These are phyloP conservation scores for Bauhinia variegata DNA, from an alignment of 306 rosid species.

Conservation along the genomic window DNA sequence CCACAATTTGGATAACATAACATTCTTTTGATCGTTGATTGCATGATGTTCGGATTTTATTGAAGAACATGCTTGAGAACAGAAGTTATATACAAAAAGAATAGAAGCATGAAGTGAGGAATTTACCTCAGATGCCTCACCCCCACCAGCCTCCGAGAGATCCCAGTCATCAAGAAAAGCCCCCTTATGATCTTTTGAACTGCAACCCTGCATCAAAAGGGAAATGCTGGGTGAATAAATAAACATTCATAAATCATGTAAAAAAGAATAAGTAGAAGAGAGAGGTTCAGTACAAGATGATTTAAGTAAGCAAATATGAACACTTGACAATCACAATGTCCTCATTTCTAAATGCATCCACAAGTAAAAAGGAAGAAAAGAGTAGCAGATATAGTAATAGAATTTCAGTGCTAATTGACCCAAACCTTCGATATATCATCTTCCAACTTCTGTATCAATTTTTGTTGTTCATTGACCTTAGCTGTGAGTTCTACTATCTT, in stretches of 20 bases:
- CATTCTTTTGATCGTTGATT: slow-evolving; percentile 22
- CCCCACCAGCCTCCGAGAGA: slow-evolving; percentile 80
- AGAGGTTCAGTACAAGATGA: background rate
- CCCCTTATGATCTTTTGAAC: slow-evolving; percentile 83
- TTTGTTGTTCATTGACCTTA: slow-evolving; percentile 79
- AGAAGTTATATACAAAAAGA: slow-evolving; percentile 24
- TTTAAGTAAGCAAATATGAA: too few species aligned
- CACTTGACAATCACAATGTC: slow-evolving; percentile 2
- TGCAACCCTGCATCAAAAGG: slow-evolving; percentile 69
- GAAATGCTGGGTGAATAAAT: slow-evolving; percentile 26
- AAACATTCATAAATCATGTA: slow-evolving; percentile 1
- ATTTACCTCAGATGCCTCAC: slow-evolving; percentile 78
- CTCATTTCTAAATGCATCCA: slow-evolving; percentile 7
- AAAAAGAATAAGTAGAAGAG: background rate
- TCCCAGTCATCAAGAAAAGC: slow-evolving; percentile 91
- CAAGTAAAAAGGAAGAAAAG: background rate
- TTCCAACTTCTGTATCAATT: slow-evolving; percentile 89
- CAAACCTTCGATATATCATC: slow-evolving; percentile 94
- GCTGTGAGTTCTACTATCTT: slow-evolving; percentile 66
- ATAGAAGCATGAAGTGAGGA: slow-evolving; percentile 29
- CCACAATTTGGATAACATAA: background rate
- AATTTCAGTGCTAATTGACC: slow-evolving; percentile 24
- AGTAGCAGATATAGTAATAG: slow-evolving; percentile 25
- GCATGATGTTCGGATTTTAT: slow-evolving; percentile 21
- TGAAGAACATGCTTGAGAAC: slow-evolving; percentile 14